A percentile compares a stretch with the other conserved stretches of the same genome.
Conservation (phyloP, 176 grass and related monocot species). For the Musa beccarii region DNA sequence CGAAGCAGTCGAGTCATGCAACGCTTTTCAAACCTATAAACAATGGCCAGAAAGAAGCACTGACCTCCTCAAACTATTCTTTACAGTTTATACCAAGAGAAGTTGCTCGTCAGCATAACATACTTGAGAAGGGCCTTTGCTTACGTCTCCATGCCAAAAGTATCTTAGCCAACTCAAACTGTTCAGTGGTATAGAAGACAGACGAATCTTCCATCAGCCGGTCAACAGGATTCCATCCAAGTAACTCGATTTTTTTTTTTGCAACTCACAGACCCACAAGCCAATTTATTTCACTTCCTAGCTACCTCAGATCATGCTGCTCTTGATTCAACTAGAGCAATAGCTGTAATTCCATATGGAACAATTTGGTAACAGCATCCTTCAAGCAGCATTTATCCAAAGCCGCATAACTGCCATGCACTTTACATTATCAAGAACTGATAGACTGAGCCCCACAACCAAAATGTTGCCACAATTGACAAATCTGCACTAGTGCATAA, state of each 20-base stretch:
- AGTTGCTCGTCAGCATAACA: not conserved
- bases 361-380: not conserved
- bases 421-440: not conserved
- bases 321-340: not conserved
- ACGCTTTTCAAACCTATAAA: constrained; percentile 7
- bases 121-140: not conserved
- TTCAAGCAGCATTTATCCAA: constrained; percentile 11
- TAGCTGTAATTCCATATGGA: not conserved
- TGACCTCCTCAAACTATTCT: no score
- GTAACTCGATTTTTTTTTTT: not conserved
- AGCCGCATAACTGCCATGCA: not conserved
- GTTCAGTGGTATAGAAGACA: not conserved
- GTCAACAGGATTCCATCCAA: not conserved
- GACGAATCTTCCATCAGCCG: not conserved
- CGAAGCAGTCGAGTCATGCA: not conserved
- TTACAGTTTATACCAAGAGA: not conserved
- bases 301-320: not conserved
- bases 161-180: constrained; percentile 7
- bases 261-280: constrained; percentile 1
- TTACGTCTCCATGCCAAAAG: not conserved
- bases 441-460: not conserved
- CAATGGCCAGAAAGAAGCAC: not conserved
- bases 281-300: constrained; percentile 6
- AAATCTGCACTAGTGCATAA: not conserved
- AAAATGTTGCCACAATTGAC: constrained; percentile 7